Percentiles rank a stretch among this genome's conserved stretches.
These are phyloP conservation scores for Terfezia claveryi DNA, from an alignment of 495 filamentous ascomycete species.

Conservation along the genomic window DNA sequence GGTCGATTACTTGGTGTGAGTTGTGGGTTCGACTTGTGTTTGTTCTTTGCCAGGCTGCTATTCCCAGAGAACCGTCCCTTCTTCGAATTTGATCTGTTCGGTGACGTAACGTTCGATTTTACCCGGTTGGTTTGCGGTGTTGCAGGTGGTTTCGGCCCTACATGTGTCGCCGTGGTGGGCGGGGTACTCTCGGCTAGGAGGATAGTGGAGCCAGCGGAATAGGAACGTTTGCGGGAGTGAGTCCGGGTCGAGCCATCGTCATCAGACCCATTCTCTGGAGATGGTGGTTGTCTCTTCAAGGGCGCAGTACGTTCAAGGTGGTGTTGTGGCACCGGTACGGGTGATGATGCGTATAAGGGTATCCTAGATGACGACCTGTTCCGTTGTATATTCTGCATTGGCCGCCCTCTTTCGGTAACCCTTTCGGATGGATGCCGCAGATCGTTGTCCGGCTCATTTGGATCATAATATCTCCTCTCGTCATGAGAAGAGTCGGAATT, in stretches of 20 bases:
- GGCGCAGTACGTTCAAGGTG: conserved; percentile 51
- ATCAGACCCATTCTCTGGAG: conserved; percentile 32
- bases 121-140: conserved; percentile 18
- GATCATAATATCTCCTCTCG: conserved; percentile 21
- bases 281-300: conserved; percentile 31
- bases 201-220: conserved; percentile 37
- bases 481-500: conserved; percentile 27
- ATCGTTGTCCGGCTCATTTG: conserved; percentile 32
- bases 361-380: conserved; percentile 43
- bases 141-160: not conserved
- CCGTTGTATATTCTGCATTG: conserved; percentile 19
- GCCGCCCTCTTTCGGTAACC: conserved; percentile 25
- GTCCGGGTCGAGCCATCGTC: conserved; percentile 36
- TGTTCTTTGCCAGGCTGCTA: conserved; percentile 22
- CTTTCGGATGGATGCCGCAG: conserved; percentile 53
- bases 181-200: conserved; percentile 31
- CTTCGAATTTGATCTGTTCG: conserved; percentile 6
- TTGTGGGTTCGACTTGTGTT: conserved; percentile 13
- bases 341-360: conserved; percentile 23
- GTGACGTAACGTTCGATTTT: conserved; percentile 25
- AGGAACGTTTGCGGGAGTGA: conserved; percentile 47
- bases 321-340: conserved; percentile 44
- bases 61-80: conserved; percentile 12
- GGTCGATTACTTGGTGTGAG: not conserved
- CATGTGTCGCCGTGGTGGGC: conserved; percentile 17